phyloP scores from a whole-genome alignment of 345 rosid genomes.

The Lumnitzera littorea region DNA sequence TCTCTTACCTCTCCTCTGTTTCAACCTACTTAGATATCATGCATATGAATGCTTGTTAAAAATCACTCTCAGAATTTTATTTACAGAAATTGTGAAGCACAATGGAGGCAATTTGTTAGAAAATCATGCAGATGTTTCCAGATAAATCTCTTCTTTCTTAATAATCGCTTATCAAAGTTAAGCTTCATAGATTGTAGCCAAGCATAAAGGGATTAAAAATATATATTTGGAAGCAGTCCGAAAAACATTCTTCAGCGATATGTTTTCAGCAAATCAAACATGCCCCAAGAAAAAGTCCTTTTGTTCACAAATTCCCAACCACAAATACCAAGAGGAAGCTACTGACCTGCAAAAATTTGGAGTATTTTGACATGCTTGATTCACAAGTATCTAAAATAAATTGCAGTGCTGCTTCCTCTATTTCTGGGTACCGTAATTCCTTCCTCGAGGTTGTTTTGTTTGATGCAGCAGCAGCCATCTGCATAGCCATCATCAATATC shows the following conservation, averaged over 20 bases:
- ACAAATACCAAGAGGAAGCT: background rate
- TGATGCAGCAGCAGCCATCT: conserved; percentile 96
- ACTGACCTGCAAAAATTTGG: conserved; percentile 74
- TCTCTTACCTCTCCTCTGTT: too few species aligned
- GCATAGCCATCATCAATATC: conserved; percentile 14
- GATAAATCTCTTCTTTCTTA: too few species aligned
- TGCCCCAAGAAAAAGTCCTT: too few species aligned
- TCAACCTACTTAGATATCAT: too few species aligned
- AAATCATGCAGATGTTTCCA: background rate
- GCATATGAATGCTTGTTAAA: too few species aligned
- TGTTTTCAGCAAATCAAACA: too few species aligned
- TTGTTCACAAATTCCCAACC: background rate
- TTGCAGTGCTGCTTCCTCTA: conserved; percentile 75
- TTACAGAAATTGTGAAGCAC: background rate
- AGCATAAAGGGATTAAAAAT: too few species aligned
- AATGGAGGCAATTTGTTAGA: background rate
- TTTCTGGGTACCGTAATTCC: conserved; percentile 52
- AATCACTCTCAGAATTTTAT: background rate
- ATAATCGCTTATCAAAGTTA: too few species aligned
- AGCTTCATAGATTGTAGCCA: too few species aligned
- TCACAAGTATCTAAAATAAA: conserved; percentile 74
- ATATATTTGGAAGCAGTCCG: too few species aligned
- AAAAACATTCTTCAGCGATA: too few species aligned
- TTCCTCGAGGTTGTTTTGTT: conserved; percentile 50
- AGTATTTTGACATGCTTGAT: conserved; percentile 81